Percentiles rank a stretch among this genome's conserved stretches.
phyloP scores from a whole-genome alignment of 768 basidiomycete species.

The Coprinopsis sp. region DNA sequence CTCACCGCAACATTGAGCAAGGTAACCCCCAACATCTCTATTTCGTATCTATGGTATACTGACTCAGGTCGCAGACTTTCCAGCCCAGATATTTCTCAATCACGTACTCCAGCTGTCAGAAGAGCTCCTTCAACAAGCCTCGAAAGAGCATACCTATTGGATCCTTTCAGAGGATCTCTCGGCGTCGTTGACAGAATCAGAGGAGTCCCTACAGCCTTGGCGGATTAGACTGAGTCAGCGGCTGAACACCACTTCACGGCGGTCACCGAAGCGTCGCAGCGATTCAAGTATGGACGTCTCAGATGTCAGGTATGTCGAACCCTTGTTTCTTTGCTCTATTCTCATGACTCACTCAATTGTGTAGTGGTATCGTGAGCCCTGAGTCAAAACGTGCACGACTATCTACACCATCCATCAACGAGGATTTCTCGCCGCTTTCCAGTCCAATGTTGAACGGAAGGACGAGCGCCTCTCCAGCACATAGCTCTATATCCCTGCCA shows the following conservation, averaged over 20 bases:
- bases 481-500: constrained; percentile 9
- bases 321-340: too few relatives aligned
- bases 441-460: constrained; percentile 7
- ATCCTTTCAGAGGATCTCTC: constrained; percentile 28
- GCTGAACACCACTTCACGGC: constrained; percentile 37
- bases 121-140: constrained; percentile 17
- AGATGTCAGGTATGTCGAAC: constrained; percentile 39
- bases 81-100: constrained; percentile 44
- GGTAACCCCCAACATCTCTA: constrained; percentile 25
- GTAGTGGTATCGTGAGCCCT: constrained; percentile 7
- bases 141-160: constrained; percentile 16
- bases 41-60: background rate
- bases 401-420: constrained; percentile 11
- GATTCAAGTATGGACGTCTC: constrained; percentile 34
- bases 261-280: constrained; percentile 44
- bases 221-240: constrained; percentile 35
- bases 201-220: constrained; percentile 25
- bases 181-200: constrained; percentile 28
- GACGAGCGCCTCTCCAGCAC: constrained; percentile 1
- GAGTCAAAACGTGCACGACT: constrained; percentile 12
- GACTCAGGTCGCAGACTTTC: constrained; percentile 32
- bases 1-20: constrained; percentile 41
- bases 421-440: constrained; percentile 7
- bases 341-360: constrained; percentile 4
- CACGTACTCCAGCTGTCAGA: constrained; percentile 42